A percentile compares a stretch with the other conserved stretches of the same genome.
phyloP scores from a whole-genome alignment of 2,329 filamentous ascomycete genomes.

The Orbilia javanica region DNA sequence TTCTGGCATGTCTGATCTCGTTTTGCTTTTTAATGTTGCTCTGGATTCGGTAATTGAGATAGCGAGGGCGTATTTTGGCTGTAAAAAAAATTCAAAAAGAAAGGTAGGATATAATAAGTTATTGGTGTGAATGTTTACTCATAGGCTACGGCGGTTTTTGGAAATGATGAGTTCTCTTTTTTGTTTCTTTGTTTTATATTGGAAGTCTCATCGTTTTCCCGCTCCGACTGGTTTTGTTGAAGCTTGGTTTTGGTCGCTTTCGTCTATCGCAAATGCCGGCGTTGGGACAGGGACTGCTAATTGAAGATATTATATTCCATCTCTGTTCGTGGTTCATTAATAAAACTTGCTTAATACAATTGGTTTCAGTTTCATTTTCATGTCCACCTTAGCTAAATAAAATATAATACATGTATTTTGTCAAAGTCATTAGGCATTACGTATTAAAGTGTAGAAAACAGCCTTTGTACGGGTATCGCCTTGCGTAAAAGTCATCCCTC shows the following conservation, averaged over 20 bases:
- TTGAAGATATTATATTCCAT: slow-evolving; percentile 24
- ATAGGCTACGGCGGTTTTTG: background rate
- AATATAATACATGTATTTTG: background rate
- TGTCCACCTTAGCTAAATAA: background rate
- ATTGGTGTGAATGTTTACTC: slow-evolving; percentile 4
- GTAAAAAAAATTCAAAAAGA: background rate
- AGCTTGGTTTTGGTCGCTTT: slow-evolving; percentile 9
- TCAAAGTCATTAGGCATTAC: background rate
- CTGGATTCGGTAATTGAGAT: slow-evolving; percentile 74
- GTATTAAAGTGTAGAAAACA: background rate
- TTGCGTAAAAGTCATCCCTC: slow-evolving; percentile 8
- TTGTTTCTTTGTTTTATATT: slow-evolving; percentile 58
- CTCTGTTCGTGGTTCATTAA: slow-evolving; percentile 17
- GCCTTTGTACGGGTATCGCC: background rate
- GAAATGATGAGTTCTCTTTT: slow-evolving; percentile 26
- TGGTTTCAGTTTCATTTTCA: background rate
- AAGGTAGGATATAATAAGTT: slow-evolving; percentile 18
- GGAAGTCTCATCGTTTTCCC: slow-evolving; percentile 16
- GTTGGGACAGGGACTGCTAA: slow-evolving; percentile 43
- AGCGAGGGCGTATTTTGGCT: slow-evolving; percentile 58
- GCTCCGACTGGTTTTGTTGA: slow-evolving; percentile 9
- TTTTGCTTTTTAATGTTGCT: slow-evolving; percentile 90
- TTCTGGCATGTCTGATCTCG: slow-evolving; percentile 90
- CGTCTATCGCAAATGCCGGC: slow-evolving; percentile 33
- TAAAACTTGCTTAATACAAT: slow-evolving; percentile 10